These are phyloP conservation scores for Dothistroma septosporum DNA, from an alignment of 2,329 filamentous ascomycete genomes.

Conservation along the genomic window DNA sequence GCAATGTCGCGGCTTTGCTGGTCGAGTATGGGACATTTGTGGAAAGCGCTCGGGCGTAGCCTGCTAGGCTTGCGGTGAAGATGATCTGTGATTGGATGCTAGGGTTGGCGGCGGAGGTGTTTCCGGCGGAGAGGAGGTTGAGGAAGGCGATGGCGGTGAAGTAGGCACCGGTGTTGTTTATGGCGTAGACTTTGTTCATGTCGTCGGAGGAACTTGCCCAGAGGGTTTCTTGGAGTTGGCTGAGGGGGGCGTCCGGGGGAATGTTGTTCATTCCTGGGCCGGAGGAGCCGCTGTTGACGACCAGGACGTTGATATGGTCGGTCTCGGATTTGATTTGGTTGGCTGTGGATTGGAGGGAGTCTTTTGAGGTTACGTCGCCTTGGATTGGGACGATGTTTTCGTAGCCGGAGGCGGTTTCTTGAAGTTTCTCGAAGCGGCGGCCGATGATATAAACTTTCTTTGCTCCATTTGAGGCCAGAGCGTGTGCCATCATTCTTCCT, in stretches of 20 bases:
- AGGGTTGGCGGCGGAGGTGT: conserved; percentile 38
- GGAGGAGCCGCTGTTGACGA: conserved; percentile 8
- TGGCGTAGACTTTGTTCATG: conserved; percentile 33
- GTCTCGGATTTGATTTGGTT: conserved; percentile 37
- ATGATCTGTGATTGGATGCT: conserved; percentile 44
- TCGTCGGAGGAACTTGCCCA: conserved; percentile 15
- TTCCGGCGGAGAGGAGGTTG: conserved; percentile 43
- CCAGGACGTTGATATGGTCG: conserved; percentile 21
- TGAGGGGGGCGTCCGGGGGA: conserved; percentile 1
- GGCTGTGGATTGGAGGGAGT: conserved; percentile 37
- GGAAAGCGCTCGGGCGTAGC: conserved; percentile 35
- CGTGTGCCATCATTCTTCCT: conserved; percentile 41
- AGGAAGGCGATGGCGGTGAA: conserved; percentile 44
- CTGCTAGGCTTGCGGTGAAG: conserved; percentile 41
- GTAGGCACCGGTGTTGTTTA: conserved; percentile 44
- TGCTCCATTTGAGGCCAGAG: conserved; percentile 45
- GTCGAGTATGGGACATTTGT: conserved; percentile 37
- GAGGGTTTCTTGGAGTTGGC: conserved; percentile 9
- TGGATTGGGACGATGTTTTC: conserved; percentile 37
- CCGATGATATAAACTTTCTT: conserved; percentile 52
- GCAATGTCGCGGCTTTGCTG: conserved; percentile 42
- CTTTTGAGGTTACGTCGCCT: conserved; percentile 44
- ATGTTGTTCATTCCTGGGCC: neutral
- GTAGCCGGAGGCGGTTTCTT: conserved; percentile 40
- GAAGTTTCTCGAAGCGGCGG: conserved; percentile 43